Base-by-base conservation (phyloP, 164 flowering plant genomes). In the Dillenia turbinata region DNA sequence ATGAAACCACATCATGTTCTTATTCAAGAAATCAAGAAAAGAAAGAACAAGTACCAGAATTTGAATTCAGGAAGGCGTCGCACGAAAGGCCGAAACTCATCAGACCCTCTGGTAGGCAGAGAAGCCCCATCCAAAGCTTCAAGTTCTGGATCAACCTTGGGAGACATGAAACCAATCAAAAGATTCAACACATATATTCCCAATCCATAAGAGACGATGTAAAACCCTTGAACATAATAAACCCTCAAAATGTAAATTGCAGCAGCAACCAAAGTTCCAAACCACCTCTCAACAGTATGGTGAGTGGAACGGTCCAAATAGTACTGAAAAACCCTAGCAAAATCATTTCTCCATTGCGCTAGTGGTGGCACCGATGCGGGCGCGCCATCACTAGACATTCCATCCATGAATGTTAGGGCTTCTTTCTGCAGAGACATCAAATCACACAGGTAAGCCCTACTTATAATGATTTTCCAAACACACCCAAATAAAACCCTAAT, bases 1-100 rank as follows among this genome's bases (percentile, higher is more conserved):
- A 5, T 0, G 7, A 33, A 33, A 33, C 40, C 40, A 33, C 7
- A 33, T 33, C 40, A 5, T 33, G 40, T 5, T 33, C 40, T 33
- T 7, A 33, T 33, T 33, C 40, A 33, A 33, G 40, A 33, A 33
- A 33, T 33, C 6, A 33, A 4, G 40, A 6, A 33, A 54, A 16
- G 40, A 40, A 13, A 8, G 17, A 9, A 13, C 13, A 7, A 51
- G 49, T 68, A 81, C 85, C 85, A 81, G 64, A 81, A 81, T 65
- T 77, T 78, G 55, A 84, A 84, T 67, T 84, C 88, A 10, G 88
- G 88, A 47, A 81, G 77, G 8, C 86, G 78, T 56, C 86, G 79
- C 47, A 77, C 74, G 54, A 84, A 84, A 3, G 86, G 86, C 73
- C 71, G 80, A 69, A 79, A 77, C 66, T 84, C 79, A 69, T 83